These are phyloP conservation scores for Alternaria infectoria DNA, from an alignment of 2,329 filamentous ascomycete species.

Conservation along the genomic window DNA sequence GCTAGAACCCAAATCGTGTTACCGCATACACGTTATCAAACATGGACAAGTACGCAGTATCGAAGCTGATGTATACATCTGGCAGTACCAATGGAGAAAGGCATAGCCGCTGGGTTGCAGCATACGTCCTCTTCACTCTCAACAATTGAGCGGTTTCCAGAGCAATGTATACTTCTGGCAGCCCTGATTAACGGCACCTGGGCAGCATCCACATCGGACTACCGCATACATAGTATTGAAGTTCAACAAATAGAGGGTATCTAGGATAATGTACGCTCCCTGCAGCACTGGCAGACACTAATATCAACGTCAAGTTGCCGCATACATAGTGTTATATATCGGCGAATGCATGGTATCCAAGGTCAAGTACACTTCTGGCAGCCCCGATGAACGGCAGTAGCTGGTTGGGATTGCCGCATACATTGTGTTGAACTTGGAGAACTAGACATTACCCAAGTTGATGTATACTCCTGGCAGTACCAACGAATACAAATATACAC, in stretches of 20 bases:
- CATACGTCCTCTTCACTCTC: neutral
- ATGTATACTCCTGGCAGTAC: neutral
- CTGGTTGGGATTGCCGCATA: neutral
- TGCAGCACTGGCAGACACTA: neutral
- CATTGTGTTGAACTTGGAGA: neutral
- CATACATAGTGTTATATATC: neutral
- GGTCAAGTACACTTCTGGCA: neutral
- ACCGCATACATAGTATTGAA: neutral
- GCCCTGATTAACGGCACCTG: neutral
- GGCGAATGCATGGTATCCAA: neutral
- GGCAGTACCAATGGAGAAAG: too few relatives aligned
- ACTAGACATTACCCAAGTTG: neutral
- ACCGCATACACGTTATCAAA: neutral
- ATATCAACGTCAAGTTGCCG: neutral
- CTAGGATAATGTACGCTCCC: neutral
- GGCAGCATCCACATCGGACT: neutral
- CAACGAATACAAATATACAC: neutral
- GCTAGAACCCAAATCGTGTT: neutral
- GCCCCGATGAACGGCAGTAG: neutral
- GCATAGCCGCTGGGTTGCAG: neutral
- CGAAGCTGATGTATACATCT: neutral
- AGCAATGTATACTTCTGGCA: neutral
- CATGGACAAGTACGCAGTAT: neutral
- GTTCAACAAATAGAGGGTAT: neutral
- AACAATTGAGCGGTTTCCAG: neutral